A percentile compares a stretch with the other conserved stretches of the same genome.
These are phyloP conservation scores for Kandelia obovata DNA, from an alignment of 345 rosid genomes.

Conservation along the genomic window DNA sequence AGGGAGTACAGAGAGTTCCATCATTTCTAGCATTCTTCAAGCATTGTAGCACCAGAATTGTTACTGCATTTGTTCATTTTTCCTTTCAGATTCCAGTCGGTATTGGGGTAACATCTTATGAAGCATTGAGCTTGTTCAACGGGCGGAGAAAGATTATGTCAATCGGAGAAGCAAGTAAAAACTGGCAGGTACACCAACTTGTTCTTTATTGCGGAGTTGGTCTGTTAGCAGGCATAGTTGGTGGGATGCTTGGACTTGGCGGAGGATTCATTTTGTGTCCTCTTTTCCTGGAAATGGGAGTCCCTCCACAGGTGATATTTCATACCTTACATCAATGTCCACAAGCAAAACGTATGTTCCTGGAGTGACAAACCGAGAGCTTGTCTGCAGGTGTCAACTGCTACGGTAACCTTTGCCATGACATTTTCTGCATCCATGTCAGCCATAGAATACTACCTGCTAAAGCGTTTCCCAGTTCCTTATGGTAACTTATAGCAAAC, in stretches of 20 bases:
- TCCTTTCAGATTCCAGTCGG: slow-evolving; percentile 27
- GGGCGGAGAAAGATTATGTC: slow-evolving; percentile 40
- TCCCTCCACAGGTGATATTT: slow-evolving; percentile 35
- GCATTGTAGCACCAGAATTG: background rate
- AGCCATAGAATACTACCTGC: slow-evolving; percentile 77
- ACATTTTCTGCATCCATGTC: slow-evolving; percentile 82
- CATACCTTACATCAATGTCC: background rate
- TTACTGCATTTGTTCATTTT: background rate
- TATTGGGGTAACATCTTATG: slow-evolving; percentile 10
- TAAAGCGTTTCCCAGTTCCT: slow-evolving; percentile 78
- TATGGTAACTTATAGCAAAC: slow-evolving; percentile 38
- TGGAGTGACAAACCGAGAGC: background rate
- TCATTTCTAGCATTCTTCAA: background rate
- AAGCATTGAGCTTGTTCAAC: slow-evolving; percentile 39
- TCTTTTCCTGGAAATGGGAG: slow-evolving; percentile 39
- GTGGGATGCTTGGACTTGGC: slow-evolving; percentile 41
- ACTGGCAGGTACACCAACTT: slow-evolving; percentile 19
- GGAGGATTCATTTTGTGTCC: slow-evolving; percentile 48
- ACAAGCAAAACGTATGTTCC: background rate
- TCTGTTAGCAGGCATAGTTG: slow-evolving; percentile 32
- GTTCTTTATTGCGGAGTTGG: slow-evolving; percentile 21
- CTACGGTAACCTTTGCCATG: slow-evolving; percentile 89
- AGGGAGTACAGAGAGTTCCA: too few species aligned
- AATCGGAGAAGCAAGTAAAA: slow-evolving; percentile 32
- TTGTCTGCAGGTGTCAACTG: slow-evolving; percentile 58